phyloP scores from a whole-genome alignment of 2,329 filamentous ascomycete genomes.

The Arthrobotrys iridis region DNA sequence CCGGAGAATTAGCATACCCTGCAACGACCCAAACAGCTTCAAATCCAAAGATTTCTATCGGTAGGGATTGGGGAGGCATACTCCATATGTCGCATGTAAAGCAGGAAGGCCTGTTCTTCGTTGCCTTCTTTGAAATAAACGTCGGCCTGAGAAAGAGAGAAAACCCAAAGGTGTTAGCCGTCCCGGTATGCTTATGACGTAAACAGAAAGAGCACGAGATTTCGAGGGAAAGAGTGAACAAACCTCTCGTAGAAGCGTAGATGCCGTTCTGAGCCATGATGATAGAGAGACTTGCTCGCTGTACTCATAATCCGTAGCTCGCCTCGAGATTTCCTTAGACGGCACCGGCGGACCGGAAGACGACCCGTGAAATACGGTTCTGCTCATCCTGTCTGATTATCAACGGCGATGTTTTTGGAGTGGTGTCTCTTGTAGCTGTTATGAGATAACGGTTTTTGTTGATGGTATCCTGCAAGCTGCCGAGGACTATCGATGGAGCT shows the following conservation, averaged over 20 bases:
- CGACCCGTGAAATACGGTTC: conserved; percentile 58
- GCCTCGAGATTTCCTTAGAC: conserved; percentile 78
- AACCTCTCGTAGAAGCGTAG: conserved; percentile 83
- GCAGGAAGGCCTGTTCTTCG: conserved; percentile 85
- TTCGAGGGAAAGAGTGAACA: conserved; percentile 58
- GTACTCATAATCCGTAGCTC: conserved; percentile 83
- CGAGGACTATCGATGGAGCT: conserved; percentile 1
- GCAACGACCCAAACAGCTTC: not conserved
- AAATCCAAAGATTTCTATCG: not conserved
- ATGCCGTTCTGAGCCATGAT: conserved; percentile 82
- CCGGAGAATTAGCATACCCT: not conserved
- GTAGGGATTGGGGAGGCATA: conserved; percentile 26
- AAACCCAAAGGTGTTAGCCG: too few relatives aligned
- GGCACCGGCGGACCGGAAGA: conserved; percentile 70
- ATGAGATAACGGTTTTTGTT: not conserved
- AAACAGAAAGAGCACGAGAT: not conserved
- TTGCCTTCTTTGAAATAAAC: conserved; percentile 89
- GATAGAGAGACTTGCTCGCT: conserved; percentile 78
- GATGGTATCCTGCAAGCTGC: not conserved
- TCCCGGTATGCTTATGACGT: not conserved
- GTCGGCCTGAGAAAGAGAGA: conserved; percentile 70
- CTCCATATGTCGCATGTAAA: conserved; percentile 84
- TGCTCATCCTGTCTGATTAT: conserved; percentile 37
- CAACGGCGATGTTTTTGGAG: not conserved
- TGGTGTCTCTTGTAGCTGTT: not conserved